Conservation (phyloP, 371 early-diverging fungal genomes). For the Circinella minor region DNA sequence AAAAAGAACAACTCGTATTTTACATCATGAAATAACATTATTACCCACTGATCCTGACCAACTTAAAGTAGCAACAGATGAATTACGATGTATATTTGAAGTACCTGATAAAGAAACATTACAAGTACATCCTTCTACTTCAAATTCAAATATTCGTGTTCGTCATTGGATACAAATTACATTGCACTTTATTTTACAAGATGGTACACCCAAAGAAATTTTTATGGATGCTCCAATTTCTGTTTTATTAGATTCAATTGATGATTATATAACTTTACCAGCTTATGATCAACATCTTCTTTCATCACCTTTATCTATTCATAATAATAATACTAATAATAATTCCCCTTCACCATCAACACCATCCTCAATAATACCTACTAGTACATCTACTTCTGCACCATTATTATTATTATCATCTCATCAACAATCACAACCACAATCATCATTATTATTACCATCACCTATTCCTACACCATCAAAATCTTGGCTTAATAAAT, state of each 20-base stretch:
- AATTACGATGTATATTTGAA: slow-evolving; percentile 30
- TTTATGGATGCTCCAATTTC: slow-evolving; percentile 39
- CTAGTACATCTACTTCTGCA: too few species aligned
- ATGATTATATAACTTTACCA: slow-evolving; percentile 34
- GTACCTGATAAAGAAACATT: slow-evolving; percentile 41
- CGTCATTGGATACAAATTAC: slow-evolving; percentile 48
- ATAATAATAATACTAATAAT: too few species aligned
- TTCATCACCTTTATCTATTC: background rate
- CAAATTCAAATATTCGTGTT: slow-evolving; percentile 41
- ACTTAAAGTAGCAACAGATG: background rate
- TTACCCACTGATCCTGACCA: slow-evolving; percentile 13
- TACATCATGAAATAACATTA: slow-evolving; percentile 43
- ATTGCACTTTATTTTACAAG: slow-evolving; percentile 23
- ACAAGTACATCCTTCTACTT: slow-evolving; percentile 37
- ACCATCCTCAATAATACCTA: background rate
- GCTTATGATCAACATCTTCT: slow-evolving; percentile 20
- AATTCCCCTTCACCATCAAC: background rate
- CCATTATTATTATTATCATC: too few species aligned
- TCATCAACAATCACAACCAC: too few species aligned
- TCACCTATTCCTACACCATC: slow-evolving; percentile 6
- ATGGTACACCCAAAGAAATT: slow-evolving; percentile 30
- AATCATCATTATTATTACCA: too few species aligned
- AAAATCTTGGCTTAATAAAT: slow-evolving; percentile 17
- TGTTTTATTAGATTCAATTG: slow-evolving; percentile 27
- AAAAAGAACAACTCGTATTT: slow-evolving; percentile 39